Evolutionary conservation across 169 alveolate genomes (phyloP).

Genomic region (Plasmodium gaboni): DNA sequence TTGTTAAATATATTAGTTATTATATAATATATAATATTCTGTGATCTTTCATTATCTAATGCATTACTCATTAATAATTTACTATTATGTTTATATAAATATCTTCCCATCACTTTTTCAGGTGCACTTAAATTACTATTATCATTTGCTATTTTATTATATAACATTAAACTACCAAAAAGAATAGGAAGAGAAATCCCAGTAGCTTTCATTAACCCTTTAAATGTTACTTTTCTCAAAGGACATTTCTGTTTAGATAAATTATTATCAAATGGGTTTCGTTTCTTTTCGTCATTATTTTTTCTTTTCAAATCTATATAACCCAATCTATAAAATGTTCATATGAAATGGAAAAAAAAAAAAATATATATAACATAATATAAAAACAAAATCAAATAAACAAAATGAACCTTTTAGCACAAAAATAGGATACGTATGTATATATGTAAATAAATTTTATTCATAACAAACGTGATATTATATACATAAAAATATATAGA

Average conservation of each 20-base stretch:
- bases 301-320: conserved; percentile 33
- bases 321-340: conserved; percentile 14
- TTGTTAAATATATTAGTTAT: conserved; percentile 42
- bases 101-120: conserved; percentile 51
- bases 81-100: conserved; percentile 47
- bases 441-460: not conserved
- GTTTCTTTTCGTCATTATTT: conserved; percentile 22
- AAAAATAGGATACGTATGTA: not conserved
- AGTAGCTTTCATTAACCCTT: conserved; percentile 28
- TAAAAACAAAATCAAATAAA: not conserved
- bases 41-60: conserved; percentile 32
- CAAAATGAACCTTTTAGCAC: not conserved
- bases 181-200: conserved; percentile 47
- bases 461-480: not conserved
- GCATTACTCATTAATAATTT: not conserved
- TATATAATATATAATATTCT: conserved; percentile 23
- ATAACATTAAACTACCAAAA: conserved; percentile 39
- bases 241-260: conserved; percentile 4
- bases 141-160: conserved; percentile 39
- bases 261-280: conserved; percentile 18
- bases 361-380: not conserved
- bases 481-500: not conserved
- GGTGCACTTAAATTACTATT: conserved; percentile 46
- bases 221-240: conserved; percentile 16
- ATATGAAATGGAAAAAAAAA: too few species aligned